Base-by-base conservation (phyloP, 208 protist genomes). In the Phytomonas serpens region DNA sequence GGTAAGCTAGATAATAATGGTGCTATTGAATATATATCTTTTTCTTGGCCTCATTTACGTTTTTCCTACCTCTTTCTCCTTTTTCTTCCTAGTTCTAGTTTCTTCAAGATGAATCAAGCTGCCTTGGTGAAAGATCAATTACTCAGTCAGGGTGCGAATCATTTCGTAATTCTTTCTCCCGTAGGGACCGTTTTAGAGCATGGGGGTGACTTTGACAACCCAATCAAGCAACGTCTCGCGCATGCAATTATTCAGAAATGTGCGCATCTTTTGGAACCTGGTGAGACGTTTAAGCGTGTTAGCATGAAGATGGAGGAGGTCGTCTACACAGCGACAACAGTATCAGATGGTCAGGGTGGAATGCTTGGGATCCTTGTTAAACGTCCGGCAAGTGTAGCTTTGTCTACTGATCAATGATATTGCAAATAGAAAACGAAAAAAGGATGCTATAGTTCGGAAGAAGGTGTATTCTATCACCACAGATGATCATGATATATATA, bases 81-180 rank as follows among this genome's bases (percentile, higher is more conserved):
- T 71, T 70, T n/a, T 73, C 42, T 71, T 71, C 64, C 62, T 34
- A 65, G 16, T 38, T 36, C 34, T 36, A 11, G 11, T 27, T 66
- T 36, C 23, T 30, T 30, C 32, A 73, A 67, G 30, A 93, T 92
- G 85, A 84, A 77, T n/a, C 82, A 90, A 71, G 36, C 88, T 10
- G 77, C 69, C 57, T 83, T 84, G 68, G 78, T 96, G 42, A 94
- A 93, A 72, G 92, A 96, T 64, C 87, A 90, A 47, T 82, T 96
- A 57, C 82, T 93, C 10, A 90, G 85, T 61, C 83, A 92, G 61
- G 86, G 87, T n/a, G 78, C 83, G 33, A 94, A 93, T 36, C 82
- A 94, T 72, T 96, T 93, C 68, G 83, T 92, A 4, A 86, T 96
- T 31, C 77, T 94, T 27, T 82, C 87, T 14, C 78, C 80, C 7